phyloP scores from a whole-genome alignment of 306 rosid genomes.

The Castanea sativa region DNA sequence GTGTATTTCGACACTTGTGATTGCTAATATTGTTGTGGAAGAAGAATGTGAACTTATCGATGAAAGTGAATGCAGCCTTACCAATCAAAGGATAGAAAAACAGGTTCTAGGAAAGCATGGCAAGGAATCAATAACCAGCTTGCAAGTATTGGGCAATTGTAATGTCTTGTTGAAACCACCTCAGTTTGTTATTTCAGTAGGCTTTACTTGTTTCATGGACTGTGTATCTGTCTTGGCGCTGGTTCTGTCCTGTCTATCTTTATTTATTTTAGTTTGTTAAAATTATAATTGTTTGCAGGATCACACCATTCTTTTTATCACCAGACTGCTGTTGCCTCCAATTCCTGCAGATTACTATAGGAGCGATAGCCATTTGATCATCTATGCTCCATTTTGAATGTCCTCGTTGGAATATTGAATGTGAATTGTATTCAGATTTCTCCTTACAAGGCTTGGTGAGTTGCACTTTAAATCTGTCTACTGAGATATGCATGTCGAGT shows the following conservation, averaged over 20 bases:
- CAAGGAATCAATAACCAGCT: constrained; percentile 60
- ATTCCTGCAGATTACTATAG: constrained; percentile 55
- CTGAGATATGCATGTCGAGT: neutral
- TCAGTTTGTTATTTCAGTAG: constrained; percentile 52
- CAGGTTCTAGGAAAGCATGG: constrained; percentile 55
- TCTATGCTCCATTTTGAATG: constrained; percentile 40
- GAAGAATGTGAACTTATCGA: constrained; percentile 73
- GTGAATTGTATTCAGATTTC: constrained; percentile 71
- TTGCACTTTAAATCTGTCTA: constrained; percentile 14
- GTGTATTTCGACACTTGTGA: constrained; percentile 63
- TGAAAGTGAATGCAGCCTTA: constrained; percentile 48
- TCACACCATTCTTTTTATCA: constrained; percentile 57
- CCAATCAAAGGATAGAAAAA: constrained; percentile 50
- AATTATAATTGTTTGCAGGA: constrained; percentile 58
- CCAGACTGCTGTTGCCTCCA: constrained; percentile 55
- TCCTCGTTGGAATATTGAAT: constrained; percentile 72
- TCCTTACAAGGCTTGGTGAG: constrained; percentile 94
- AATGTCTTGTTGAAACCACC: constrained; percentile 67
- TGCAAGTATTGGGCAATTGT: constrained; percentile 74
- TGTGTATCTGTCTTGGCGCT: constrained; percentile 2
- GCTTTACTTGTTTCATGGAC: constrained; percentile 1
- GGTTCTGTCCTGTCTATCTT: neutral
- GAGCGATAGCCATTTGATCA: constrained; percentile 52
- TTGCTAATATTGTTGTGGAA: constrained; percentile 69
- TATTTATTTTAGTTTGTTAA: neutral